Base-by-base conservation (phyloP, 176 grass and related monocot genomes). In the Aegilops sharonensis region DNA sequence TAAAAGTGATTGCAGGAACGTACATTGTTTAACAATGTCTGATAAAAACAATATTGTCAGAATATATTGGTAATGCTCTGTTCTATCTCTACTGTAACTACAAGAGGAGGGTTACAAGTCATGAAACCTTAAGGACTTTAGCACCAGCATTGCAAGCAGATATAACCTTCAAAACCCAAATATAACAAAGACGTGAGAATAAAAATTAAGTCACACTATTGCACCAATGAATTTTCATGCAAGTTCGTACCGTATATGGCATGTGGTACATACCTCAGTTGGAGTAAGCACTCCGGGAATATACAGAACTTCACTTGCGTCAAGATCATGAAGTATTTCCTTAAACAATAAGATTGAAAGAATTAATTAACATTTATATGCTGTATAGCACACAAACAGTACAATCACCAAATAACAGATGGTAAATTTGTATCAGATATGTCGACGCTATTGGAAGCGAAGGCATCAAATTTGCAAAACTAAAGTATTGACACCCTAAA, bases 231-330 rank as follows among this genome's bases (percentile, higher is more conserved):
- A 75, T 59, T 64, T 72, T 39, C 18, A 77, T 36, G 35, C 35
- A 64, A 84, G 23, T 64, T 68, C 20, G 35, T 35, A 35, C 5
- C 10, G 29, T 35, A 87, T 18, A 14, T 84, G 43, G 64, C 64
- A 90, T 60, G 29, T 83, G 6, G 54, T 88, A 85, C 79, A 73
- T 88, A 95, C 95, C 88, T 98, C 95, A 77, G 91, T 98, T 81
- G 95, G 91, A 64, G 95, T 98, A 78, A 95, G 76, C 25, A 89
- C 95, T 89, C 95, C 95, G 61, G 95, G 95, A 80, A 95, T 98
- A 84, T 94, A 98, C 25, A 95, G 84, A 83, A 95, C 85, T 78
- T 91, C 80, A 56, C 80, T 95, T 45, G 77, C 81, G 65, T 88
- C 64, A 64, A 86, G 84, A 79, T 88, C 88, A 82, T 80, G 24